Evolutionary conservation across 345 rosid species (phyloP).

Genomic region (Heritiera fomes): DNA sequence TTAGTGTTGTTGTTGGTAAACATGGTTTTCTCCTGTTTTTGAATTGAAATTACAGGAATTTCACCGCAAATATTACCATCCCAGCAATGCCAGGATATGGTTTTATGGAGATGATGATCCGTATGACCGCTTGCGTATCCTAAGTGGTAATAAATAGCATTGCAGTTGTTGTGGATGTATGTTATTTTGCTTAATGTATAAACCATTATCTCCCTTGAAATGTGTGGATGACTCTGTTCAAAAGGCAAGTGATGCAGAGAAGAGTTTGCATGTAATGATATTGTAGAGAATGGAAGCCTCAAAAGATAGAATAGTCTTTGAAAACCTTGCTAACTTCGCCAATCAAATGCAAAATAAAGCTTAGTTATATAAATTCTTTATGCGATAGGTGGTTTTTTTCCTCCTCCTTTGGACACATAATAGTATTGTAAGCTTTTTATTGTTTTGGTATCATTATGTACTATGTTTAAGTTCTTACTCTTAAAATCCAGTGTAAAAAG

Average conservation of each 20-base stretch:
- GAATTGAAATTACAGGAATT: conserved; percentile 65
- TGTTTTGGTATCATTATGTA: not conserved
- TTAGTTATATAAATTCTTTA: conserved; percentile 11
- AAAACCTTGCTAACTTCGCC: not conserved
- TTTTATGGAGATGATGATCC: conserved; percentile 97
- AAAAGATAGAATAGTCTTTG: not conserved
- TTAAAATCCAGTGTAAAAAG: not conserved
- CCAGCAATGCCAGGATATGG: conserved; percentile 96
- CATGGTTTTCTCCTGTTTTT: conserved; percentile 12
- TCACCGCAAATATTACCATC: conserved; percentile 86
- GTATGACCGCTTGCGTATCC: conserved; percentile 67
- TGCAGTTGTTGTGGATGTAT: conserved; percentile 1
- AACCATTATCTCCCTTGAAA: conserved; percentile 4
- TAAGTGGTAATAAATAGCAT: conserved; percentile 60
- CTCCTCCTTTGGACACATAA: not conserved
- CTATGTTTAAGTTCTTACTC: not conserved
- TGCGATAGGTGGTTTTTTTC: not conserved
- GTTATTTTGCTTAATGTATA: not conserved
- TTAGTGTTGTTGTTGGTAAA: conserved; percentile 11
- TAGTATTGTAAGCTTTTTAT: not conserved
- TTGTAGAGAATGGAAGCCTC: not conserved
- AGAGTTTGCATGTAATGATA: not conserved
- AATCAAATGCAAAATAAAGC: conserved; percentile 4
- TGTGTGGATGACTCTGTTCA: not conserved
- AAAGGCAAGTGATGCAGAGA: not conserved